Conservation (phyloP, 257 asterid genomes). For the Knoxia roxburghii region DNA sequence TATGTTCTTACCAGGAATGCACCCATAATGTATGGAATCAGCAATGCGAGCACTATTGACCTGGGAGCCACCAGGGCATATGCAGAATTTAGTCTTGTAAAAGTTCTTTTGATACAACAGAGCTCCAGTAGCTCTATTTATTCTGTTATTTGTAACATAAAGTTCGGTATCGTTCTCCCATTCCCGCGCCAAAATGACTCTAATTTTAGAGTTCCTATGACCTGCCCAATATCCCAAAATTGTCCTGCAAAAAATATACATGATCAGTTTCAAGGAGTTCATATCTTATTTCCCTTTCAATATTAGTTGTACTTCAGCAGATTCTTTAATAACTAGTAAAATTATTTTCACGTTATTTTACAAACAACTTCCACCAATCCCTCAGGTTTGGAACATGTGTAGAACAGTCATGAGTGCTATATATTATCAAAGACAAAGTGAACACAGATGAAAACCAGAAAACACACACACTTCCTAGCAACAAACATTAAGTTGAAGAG, state of each 20-base stretch:
- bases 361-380: too few relatives aligned
- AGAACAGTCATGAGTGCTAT: background rate
- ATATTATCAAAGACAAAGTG: background rate
- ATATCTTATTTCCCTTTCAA: background rate
- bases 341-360: too few relatives aligned
- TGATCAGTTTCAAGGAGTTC: constrained; percentile 8
- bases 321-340: too few relatives aligned
- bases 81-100: constrained; percentile 85
- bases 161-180: constrained; percentile 99
- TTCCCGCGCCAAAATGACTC: constrained; percentile 83
- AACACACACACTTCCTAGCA: background rate
- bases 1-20: constrained; percentile 80
- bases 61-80: constrained; percentile 99
- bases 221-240: constrained; percentile 99
- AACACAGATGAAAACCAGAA: background rate
- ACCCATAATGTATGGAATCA: constrained; percentile 97
- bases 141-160: constrained; percentile 75
- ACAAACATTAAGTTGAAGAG: background rate
- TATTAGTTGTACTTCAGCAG: background rate
- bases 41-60: constrained; percentile 98
- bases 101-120: constrained; percentile 84
- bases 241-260: constrained; percentile 60
- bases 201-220: constrained; percentile 84
- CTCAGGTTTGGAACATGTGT: background rate
- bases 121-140: constrained; percentile 87